A percentile compares a stretch with the other conserved stretches of the same genome.
These are phyloP conservation scores for Ambrosia trifida DNA, from an alignment of 129 eudicot species.

Conservation along the genomic window DNA sequence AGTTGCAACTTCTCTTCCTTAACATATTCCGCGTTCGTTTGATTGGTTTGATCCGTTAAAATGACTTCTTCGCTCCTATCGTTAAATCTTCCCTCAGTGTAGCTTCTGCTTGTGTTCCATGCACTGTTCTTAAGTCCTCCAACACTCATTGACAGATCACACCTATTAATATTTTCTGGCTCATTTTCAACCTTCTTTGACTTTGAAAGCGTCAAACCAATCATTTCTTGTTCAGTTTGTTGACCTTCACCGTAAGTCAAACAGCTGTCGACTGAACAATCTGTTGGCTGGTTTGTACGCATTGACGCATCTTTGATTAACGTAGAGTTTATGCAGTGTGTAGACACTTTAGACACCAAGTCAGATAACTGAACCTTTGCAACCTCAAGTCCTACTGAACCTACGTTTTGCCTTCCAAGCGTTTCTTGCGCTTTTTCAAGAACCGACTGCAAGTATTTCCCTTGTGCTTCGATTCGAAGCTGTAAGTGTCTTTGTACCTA, in stretches of 20 bases:
- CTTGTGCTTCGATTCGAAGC: slow-evolving; percentile 96
- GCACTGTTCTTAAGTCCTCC: slow-evolving; percentile 50
- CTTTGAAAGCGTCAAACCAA: slow-evolving; percentile 50
- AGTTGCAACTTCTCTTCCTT: slow-evolving; percentile 46
- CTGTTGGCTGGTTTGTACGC: slow-evolving; percentile 58
- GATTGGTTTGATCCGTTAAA: slow-evolving; percentile 28
- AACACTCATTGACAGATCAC: slow-evolving; percentile 49
- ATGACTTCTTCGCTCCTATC: slow-evolving; percentile 32
- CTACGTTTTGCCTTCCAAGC: slow-evolving; percentile 78
- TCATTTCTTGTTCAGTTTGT: slow-evolving; percentile 63
- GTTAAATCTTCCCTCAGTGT: slow-evolving; percentile 40
- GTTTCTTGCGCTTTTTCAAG: slow-evolving; percentile 95
- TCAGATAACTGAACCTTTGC: slow-evolving; percentile 86
- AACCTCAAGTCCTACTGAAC: slow-evolving; percentile 76
- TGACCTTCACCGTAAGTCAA: slow-evolving; percentile 66
- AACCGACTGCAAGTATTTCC: slow-evolving; percentile 87
- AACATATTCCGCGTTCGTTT: slow-evolving; percentile 29
- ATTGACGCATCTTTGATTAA: slow-evolving; percentile 61
- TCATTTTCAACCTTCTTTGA: slow-evolving; percentile 40
- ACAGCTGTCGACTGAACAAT: slow-evolving; percentile 90
- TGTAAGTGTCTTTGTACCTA: slow-evolving; percentile 96
- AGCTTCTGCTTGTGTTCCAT: slow-evolving; percentile 42
- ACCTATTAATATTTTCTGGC: slow-evolving; percentile 25
- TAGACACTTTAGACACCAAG: slow-evolving; percentile 75
- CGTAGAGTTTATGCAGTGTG: slow-evolving; percentile 60